A percentile compares a stretch with the other conserved stretches of the same genome.
Evolutionary conservation across 306 rosid genomes (phyloP).

Genomic region (Quercus suber): DNA sequence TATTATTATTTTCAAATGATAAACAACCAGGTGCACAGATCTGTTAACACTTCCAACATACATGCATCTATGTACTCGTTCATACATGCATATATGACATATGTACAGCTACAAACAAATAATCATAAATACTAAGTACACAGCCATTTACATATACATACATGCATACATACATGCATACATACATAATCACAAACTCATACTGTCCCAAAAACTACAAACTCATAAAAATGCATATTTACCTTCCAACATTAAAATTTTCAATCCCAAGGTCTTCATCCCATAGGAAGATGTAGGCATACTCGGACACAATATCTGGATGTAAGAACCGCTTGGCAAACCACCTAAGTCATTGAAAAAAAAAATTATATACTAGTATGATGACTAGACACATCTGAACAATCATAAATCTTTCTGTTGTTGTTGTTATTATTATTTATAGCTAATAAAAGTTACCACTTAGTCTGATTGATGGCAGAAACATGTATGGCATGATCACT

Average conservation of each 20-base stretch:
- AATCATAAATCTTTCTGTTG: background rate
- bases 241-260: slow-evolving; percentile 15
- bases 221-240: background rate
- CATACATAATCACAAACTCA: background rate
- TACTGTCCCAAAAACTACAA: background rate
- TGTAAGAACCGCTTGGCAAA: slow-evolving; percentile 33
- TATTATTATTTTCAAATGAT: no score
- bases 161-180: background rate
- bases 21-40: no score
- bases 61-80: no score
- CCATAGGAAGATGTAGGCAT: slow-evolving; percentile 30
- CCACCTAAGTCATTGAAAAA: slow-evolving; percentile 15
- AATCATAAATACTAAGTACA: background rate
- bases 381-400: background rate
- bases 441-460: slow-evolving; percentile 35
- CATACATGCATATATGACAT: no score
- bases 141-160: background rate
- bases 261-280: slow-evolving; percentile 33
- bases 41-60: no score
- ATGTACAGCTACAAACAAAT: background rate
- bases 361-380: background rate
- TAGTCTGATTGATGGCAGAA: slow-evolving; percentile 53
- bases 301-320: slow-evolving; percentile 17
- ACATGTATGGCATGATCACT: slow-evolving; percentile 41
- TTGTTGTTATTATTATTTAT: background rate